Conservation (phyloP, 23 red algal genomes). For the Gracilaria gracilis region DNA sequence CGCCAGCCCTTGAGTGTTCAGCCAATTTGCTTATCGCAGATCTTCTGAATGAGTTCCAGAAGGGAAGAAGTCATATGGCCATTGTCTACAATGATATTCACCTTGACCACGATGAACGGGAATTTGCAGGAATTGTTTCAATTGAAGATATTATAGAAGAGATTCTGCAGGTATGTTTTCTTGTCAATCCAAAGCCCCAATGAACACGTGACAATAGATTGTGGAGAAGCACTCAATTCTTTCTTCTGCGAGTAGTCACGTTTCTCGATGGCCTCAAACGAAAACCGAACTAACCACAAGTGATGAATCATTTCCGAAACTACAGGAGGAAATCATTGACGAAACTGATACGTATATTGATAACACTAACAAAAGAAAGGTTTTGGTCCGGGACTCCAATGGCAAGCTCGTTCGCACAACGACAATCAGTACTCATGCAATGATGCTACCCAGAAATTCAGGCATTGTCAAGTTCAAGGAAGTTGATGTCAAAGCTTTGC, state of each 20-base stretch:
- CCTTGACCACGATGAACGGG: slow-evolving; percentile 47
- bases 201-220: background rate
- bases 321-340: slow-evolving; percentile 90
- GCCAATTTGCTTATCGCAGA: slow-evolving; percentile 63
- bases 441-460: background rate
- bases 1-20: slow-evolving; percentile 65
- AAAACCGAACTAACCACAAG: background rate
- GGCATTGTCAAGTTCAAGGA: slow-evolving; percentile 50
- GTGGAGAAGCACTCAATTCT: background rate
- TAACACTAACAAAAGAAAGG: slow-evolving; percentile 71
- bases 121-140: slow-evolving; percentile 94
- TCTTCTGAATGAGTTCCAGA: slow-evolving; percentile 94
- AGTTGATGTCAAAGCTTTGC: slow-evolving; percentile 61
- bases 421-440: slow-evolving; percentile 19
- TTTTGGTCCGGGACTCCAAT: slow-evolving; percentile 66
- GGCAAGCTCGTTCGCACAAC: slow-evolving; percentile 61
- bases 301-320: background rate
- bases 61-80: slow-evolving; percentile 92
- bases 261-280: background rate
- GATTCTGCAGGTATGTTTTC: slow-evolving; percentile 58
- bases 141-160: slow-evolving; percentile 99
- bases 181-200: background rate
- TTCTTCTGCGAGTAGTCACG: background rate
- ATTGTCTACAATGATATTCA: slow-evolving; percentile 85
- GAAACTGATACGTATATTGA: slow-evolving; percentile 95